phyloP scores from a whole-genome alignment of 768 basidiomycete genomes.

The Psilocybe cubensis region DNA sequence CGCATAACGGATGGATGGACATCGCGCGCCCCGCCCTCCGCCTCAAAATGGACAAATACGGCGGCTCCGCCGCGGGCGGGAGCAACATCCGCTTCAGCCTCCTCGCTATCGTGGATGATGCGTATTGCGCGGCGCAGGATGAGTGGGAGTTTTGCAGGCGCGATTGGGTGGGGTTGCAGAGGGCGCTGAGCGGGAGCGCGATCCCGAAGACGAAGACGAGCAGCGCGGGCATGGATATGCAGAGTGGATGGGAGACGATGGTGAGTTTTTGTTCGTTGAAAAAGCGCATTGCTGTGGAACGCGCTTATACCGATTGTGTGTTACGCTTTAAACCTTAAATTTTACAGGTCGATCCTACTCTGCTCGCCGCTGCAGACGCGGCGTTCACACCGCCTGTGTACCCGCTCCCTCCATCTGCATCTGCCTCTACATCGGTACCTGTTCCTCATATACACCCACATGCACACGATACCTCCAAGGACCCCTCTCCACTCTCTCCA shows the following conservation, averaged over 20 bases:
- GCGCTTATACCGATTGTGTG: too few relatives aligned
- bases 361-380: constrained; percentile 30
- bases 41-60: constrained; percentile 64
- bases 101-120: constrained; percentile 60
- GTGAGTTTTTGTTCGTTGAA: constrained; percentile 28
- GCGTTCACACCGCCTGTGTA: constrained; percentile 9
- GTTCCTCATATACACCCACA: too few relatives aligned
- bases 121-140: constrained; percentile 51
- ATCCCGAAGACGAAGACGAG: constrained; percentile 32
- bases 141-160: constrained; percentile 56
- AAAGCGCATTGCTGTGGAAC: too few relatives aligned
- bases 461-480: too few relatives aligned
- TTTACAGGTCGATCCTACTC: constrained; percentile 41
- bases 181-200: constrained; percentile 43
- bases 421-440: too few relatives aligned
- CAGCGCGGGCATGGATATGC: neutral
- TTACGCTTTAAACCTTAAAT: too few relatives aligned
- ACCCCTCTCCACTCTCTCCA: too few relatives aligned
- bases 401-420: too few relatives aligned
- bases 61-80: constrained; percentile 44
- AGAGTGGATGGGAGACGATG: constrained; percentile 37
- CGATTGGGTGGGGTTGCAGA: constrained; percentile 43
- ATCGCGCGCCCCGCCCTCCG: constrained; percentile 61
- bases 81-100: constrained; percentile 62
- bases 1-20: constrained; percentile 55